phyloP scores from a whole-genome alignment of 352 stramenopile genomes.

The Globisporangium paddicum region DNA sequence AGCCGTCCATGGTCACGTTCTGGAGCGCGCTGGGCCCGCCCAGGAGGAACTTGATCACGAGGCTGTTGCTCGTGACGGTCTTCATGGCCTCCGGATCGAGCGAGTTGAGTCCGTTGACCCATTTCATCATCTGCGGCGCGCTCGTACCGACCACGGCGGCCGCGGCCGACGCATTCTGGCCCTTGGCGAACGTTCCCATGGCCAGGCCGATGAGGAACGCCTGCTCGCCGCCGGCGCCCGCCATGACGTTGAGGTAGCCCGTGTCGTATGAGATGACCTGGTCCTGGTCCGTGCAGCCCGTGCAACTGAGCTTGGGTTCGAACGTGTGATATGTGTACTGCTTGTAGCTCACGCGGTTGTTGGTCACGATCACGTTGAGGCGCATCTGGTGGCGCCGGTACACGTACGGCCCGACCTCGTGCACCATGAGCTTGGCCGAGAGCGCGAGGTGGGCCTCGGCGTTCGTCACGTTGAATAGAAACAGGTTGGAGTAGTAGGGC shows the following conservation, averaged over 20 bases:
- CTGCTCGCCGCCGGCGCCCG: conserved; percentile 49
- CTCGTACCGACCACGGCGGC: conserved; percentile 27
- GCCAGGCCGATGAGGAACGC: conserved; percentile 45
- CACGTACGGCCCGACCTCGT: conserved; percentile 65
- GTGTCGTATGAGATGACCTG: conserved; percentile 52
- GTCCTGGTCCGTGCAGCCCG: conserved; percentile 52
- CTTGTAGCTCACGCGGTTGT: conserved; percentile 65
- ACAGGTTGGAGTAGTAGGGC: conserved; percentile 64
- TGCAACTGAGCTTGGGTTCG: conserved; percentile 37
- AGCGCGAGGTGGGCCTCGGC: conserved; percentile 47
- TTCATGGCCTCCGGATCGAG: conserved; percentile 62
- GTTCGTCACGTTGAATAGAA: conserved; percentile 79
- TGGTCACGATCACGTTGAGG: conserved; percentile 51
- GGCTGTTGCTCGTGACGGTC: conserved; percentile 31
- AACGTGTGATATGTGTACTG: conserved; percentile 76
- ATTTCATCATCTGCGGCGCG: conserved; percentile 62
- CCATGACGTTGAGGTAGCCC: conserved; percentile 68
- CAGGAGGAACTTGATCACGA: conserved; percentile 39
- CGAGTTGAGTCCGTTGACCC: conserved; percentile 77
- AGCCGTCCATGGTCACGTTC: conserved; percentile 47
- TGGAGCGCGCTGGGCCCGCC: conserved; percentile 23
- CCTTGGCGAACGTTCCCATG: conserved; percentile 36
- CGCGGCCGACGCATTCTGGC: conserved; percentile 17
- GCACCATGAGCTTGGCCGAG: conserved; percentile 49
- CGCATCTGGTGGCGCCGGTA: conserved; percentile 63